Base-by-base conservation (phyloP, 176 grass and related monocot genomes). In the Puccinellia tenuiflora region DNA sequence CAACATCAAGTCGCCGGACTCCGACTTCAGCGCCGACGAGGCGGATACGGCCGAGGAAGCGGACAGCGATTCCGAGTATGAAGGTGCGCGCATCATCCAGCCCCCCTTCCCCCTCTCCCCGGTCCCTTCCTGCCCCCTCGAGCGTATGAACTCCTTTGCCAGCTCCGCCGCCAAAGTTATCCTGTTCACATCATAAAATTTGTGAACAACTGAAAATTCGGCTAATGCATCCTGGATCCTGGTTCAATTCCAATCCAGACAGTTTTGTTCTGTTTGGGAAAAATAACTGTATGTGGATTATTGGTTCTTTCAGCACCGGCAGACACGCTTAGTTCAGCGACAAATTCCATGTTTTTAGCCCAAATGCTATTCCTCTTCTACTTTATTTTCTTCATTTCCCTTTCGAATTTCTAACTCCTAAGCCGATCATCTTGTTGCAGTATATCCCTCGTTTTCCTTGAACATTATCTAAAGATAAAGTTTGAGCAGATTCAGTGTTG, bases 1-100 rank as follows among this genome's bases (percentile, higher is more conserved):
- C 83, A 98, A 98, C 74, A 95, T 98, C 89, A 60, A 56, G 85
- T 95, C 96, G 57, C 75, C 81, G 70, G 89, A 93, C 5, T 98
- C 91, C 39, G 93, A 98, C 24, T 98, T 89, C 72, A 98, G 96
- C 82, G 93, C 96, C 83, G 96, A 98, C 76, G 96, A 98, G 83
- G 83, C 53, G 45, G 96, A 95, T 25, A 85, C 91, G 59, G 90
- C 96, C 68, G 92, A 98, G 70, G 90, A 92, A 56, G 84, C 91
- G 2, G 92, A 92, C 53, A 92, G 93, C 87, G 93, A 96, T 10
- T 85, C 77, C 34, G 93, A 98, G 68, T 83, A 85, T 33, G 93
- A 98, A 87, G 96, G 93, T 98, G 71, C 71, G 71, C 71, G 9
- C 14, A 34, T 24, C 35, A 21, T 34, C 73, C 26, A 6, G 22